Percentiles rank a stretch among this genome's conserved stretches.
Evolutionary conservation across 2,329 filamentous ascomycete species (phyloP).

Genomic region (Colletotrichum somersetense): DNA sequence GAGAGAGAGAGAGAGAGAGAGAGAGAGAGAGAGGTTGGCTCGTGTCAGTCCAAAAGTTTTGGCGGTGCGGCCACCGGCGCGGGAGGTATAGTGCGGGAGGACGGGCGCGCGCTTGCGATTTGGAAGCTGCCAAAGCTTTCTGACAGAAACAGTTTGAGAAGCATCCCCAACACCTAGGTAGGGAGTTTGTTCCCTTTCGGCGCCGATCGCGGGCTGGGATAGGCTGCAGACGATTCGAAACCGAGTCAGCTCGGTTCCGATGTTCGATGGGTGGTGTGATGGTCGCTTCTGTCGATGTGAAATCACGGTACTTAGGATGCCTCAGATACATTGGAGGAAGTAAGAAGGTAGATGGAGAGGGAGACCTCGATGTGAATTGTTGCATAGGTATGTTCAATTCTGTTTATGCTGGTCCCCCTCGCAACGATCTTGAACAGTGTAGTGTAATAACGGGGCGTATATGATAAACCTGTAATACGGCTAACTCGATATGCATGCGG

Average conservation of each 20-base stretch:
- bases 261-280: neutral
- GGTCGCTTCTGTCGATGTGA: neutral
- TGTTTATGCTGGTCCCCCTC: neutral
- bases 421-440: neutral
- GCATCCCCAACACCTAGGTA: constrained; percentile 17
- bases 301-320: neutral
- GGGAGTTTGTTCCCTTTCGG: neutral
- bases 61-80: constrained; percentile 30
- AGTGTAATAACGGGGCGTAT: neutral
- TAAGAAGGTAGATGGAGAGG: neutral
- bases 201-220: constrained; percentile 14
- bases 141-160: constrained; percentile 42
- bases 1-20: too few species aligned
- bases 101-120: constrained; percentile 34
- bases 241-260: constrained; percentile 21
- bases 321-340: neutral
- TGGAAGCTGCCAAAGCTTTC: constrained; percentile 42
- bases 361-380: neutral
- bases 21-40: constrained; percentile 12
- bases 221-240: constrained; percentile 9
- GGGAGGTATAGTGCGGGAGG: constrained; percentile 22
- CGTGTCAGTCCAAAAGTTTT: constrained; percentile 35
- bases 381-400: neutral
- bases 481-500: neutral
- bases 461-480: constrained; percentile 5